phyloP scores from a whole-genome alignment of 2,329 filamentous ascomycete species.

The Colletotrichum eleusines region DNA sequence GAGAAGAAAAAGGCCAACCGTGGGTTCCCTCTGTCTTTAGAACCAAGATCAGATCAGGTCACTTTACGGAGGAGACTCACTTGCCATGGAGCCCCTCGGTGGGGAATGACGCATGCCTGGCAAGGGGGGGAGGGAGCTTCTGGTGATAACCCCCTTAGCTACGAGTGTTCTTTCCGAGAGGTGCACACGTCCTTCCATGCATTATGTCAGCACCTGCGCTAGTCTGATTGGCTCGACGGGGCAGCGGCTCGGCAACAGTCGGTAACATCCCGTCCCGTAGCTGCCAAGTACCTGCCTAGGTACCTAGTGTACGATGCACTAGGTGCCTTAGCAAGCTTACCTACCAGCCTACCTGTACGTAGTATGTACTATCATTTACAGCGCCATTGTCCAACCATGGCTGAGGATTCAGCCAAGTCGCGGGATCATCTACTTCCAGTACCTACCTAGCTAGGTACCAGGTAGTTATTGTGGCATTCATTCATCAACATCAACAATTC shows the following conservation, averaged over 20 bases:
- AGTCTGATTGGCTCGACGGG: slow-evolving; percentile 5
- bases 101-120: slow-evolving; percentile 38
- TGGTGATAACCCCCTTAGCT: background rate
- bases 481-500: background rate
- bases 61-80: slow-evolving; percentile 17
- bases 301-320: no score
- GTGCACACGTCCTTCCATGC: background rate
- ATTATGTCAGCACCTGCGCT: slow-evolving; percentile 4
- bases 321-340: no score
- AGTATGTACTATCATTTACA: no score
- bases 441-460: no score
- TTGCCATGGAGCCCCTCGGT: slow-evolving; percentile 34
- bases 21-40: background rate
- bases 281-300: no score
- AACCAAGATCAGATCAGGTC: slow-evolving; percentile 33
- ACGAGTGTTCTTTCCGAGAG: background rate
- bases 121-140: slow-evolving; percentile 28
- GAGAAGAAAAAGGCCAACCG: background rate
- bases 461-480: background rate
- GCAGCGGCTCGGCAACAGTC: slow-evolving; percentile 33
- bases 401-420: background rate
- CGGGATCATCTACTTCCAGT: no score
- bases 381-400: slow-evolving; percentile 28
- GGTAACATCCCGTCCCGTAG: slow-evolving; percentile 12
- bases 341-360: no score